phyloP scores from a whole-genome alignment of 1,284 basidiomycete species.

The Schizophyllum commune region DNA sequence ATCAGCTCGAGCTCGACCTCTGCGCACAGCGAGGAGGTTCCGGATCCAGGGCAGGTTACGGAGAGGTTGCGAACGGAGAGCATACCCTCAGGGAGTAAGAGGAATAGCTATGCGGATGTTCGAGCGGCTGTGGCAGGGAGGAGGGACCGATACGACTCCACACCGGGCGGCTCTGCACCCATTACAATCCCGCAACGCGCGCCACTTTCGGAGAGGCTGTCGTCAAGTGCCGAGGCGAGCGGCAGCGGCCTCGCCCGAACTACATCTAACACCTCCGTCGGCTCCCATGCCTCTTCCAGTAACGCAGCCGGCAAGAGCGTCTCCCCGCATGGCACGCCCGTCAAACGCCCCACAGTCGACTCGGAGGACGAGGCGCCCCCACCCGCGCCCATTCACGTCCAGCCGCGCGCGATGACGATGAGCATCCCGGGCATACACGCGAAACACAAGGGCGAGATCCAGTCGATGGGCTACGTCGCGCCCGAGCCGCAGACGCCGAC shows the following conservation, averaged over 20 bases:
- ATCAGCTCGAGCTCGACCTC: conserved; percentile 1
- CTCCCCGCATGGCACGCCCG: conserved; percentile 11
- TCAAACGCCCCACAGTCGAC: conserved; percentile 18
- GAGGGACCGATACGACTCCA: conserved; percentile 29
- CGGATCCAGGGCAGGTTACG: conserved; percentile 35
- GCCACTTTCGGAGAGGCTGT: neutral
- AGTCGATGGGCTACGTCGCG: conserved; percentile 69
- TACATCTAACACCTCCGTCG: conserved; percentile 5
- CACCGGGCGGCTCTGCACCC: conserved; percentile 1
- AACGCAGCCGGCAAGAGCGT: neutral
- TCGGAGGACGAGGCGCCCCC: conserved; percentile 4
- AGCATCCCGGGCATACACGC: conserved; percentile 75
- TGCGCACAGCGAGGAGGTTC: conserved; percentile 28
- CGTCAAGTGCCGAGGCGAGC: neutral
- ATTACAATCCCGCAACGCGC: conserved; percentile 10
- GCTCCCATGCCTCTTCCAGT: conserved; percentile 11
- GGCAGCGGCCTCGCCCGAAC: conserved; percentile 10
- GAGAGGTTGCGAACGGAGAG: conserved; percentile 26
- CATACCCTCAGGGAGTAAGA: conserved; percentile 10
- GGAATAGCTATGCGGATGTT: conserved; percentile 58
- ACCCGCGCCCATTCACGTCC: conserved; percentile 49
- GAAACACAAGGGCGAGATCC: conserved; percentile 69
- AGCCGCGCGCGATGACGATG: conserved; percentile 70
- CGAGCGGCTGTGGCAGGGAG: conserved; percentile 61
- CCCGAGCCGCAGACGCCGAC: conserved; percentile 30